Evolutionary conservation across 306 rosid genomes (phyloP), one percentile per base, ranked within the genome.

Genomic region (Fragaria iinumae): DNA sequence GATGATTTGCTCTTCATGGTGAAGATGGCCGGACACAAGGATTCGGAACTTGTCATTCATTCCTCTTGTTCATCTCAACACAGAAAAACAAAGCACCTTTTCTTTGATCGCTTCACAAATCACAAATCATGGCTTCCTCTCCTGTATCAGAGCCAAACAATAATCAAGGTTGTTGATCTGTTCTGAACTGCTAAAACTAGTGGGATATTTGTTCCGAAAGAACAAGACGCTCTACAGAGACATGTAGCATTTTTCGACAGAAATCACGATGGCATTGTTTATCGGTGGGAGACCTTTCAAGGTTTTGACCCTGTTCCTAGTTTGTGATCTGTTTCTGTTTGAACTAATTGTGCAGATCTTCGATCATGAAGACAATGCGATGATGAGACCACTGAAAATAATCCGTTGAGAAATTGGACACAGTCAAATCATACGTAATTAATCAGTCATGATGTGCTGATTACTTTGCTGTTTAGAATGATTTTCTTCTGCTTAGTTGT

Each of bases 311-410:
- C 34, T 71, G 36, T 16, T 48, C 56, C 11, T 76, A 20, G 3
- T 12, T 53, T 11, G 68, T 7, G 8, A 3, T n/a, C 11, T 11
- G 36, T 25, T 5, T 38, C 41, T 39, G 32, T 36, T 36, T 45
- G n/a, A 17, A 66, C 25, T 8, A 66, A 17, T 59, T 59, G 57
- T 84, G 87, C 87, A 93, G 98, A 82, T 93, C n/a, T 81, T 91
- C 85, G 96, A 91, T 80, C 98, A 93, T 72, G 98, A 93, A 83
- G 98, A 93, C 85, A 93, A 91, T 81, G 95, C 59, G 21, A 93
- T 93, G 98, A 93, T 93, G 93, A 87, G 96, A 67, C 98, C 98
- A 3, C 77, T 93, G 67, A 89, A 89, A 78, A 7, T 93, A 18
- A 45, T 91, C 50, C 69, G 75, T 60, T 89, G 85, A 89, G 6